A percentile compares a stretch with the other conserved stretches of the same genome.
These are phyloP conservation scores for Aspergillus flavus DNA, from an alignment of 2,329 filamentous ascomycete genomes.

Conservation along the genomic window DNA sequence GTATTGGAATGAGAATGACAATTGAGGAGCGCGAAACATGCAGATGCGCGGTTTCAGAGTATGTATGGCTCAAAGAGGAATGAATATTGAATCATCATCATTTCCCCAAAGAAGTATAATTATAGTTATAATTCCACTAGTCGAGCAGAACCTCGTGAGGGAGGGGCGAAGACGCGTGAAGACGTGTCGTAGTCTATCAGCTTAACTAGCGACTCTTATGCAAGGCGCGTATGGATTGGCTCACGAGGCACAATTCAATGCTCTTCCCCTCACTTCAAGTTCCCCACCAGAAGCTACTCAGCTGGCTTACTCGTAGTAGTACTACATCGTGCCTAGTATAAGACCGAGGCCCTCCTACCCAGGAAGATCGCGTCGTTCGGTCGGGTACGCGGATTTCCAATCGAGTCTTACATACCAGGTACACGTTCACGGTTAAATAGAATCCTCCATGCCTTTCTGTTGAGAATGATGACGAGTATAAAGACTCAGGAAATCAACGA, in stretches of 20 bases:
- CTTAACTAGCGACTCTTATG: background rate
- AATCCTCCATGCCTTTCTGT: background rate
- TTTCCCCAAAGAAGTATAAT: background rate
- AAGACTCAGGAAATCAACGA: background rate
- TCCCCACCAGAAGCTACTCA: background rate
- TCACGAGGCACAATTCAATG: constrained; percentile 2
- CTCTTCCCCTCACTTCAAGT: background rate
- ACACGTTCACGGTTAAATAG: background rate
- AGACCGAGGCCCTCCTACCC: background rate
- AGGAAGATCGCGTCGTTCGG: background rate
- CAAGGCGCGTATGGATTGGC: constrained; percentile 2
- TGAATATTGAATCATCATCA: constrained; percentile 3
- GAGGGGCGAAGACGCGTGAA: background rate
- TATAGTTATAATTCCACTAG: background rate
- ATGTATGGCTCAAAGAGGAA: background rate
- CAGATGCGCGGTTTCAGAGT: background rate
- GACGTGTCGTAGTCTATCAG: background rate
- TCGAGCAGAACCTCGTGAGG: background rate
- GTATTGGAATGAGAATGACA: background rate
- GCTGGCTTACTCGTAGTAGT: background rate
- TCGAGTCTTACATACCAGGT: background rate
- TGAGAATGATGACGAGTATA: background rate
- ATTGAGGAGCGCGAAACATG: constrained; percentile 3
- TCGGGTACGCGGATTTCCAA: background rate
- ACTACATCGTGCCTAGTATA: background rate